These are phyloP conservation scores for Aspergillus cavernicola DNA, from an alignment of 495 filamentous ascomycete genomes.

Conservation along the genomic window DNA sequence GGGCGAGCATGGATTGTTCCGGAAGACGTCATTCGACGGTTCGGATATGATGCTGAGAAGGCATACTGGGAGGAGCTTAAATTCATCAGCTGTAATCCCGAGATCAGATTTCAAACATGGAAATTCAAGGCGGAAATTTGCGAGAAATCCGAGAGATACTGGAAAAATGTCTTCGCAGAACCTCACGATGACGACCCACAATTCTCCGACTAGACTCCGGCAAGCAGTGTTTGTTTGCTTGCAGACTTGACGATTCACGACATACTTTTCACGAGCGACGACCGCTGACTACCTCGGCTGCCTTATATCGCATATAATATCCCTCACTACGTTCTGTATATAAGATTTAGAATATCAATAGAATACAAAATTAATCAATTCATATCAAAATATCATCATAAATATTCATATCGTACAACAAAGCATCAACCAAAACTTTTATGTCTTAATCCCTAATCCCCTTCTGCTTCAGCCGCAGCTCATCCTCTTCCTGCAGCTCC, in stretches of 20 bases:
- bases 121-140: constrained; percentile 33
- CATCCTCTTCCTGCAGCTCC: constrained; percentile 65
- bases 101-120: constrained; percentile 39
- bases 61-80: constrained; percentile 50
- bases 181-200: constrained; percentile 35
- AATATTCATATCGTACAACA: constrained; percentile 12
- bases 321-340: background rate
- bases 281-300: background rate
- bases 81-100: constrained; percentile 44
- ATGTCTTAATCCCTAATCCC: constrained; percentile 47
- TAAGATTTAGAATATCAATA: background rate
- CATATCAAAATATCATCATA: background rate
- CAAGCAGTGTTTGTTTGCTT: constrained; percentile 12
- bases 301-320: background rate
- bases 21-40: constrained; percentile 33
- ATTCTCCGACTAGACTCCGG: constrained; percentile 23
- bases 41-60: constrained; percentile 51
- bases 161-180: constrained; percentile 40
- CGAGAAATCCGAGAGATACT: constrained; percentile 35
- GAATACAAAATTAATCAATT: background rate
- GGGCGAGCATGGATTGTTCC: constrained; percentile 40
- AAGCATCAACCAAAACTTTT: constrained; percentile 6
- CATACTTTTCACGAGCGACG: constrained; percentile 5
- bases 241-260: constrained; percentile 2
- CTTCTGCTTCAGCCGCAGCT: constrained; percentile 62